Evolutionary conservation across 176 grass and related monocot species (phyloP), one percentile per base, ranked within the genome.

Genomic region (Raddia guianensis): DNA sequence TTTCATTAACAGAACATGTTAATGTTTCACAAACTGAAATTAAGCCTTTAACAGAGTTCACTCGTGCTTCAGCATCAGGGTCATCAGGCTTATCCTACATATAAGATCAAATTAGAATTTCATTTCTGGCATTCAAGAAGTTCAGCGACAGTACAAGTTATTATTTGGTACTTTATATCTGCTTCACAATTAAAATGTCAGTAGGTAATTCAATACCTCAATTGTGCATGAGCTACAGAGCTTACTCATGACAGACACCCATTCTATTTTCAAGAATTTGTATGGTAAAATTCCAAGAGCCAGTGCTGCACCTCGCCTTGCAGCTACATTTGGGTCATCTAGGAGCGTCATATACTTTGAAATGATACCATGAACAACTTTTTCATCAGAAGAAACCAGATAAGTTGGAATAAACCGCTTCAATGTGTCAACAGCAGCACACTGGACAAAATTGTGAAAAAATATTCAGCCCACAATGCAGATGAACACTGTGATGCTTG

Each of bases 51-150:
- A 94, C 86, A 83, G 90, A 89, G 68, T 98, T 94, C 35, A 93
- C 92, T 83, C 92, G 95, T 69, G 90, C 62, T 93, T 98, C 95
- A 87, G 82, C 95, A 89, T 98, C 95, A 76, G 92, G 90, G 78
- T 98, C 92, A 82, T 98, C 95, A 76, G 92, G 88, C 54, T 88
- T 93, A 85, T 93, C 87, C 95, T 98, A 82, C 72, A 95, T 53
- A 66, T 69, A 66, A 77, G 70, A 61, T 51, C 63, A 77, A 74
- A 88, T 15, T 2, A 72, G 14, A 84, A 51, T 70, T 84, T 80
- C 64, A 84, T 20, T 44, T 66, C 49, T 47, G 88, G 62, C 37
- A 45, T 86, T 65, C 63, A 49, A 80, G 63, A 68, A 85, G 68
- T 64, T 64, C 50, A 67, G 67, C 63, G 83, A 64, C 48, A 66